Conservation (phyloP, 352 stramenopile genomes). For the Elongisporangium anandrum region DNA sequence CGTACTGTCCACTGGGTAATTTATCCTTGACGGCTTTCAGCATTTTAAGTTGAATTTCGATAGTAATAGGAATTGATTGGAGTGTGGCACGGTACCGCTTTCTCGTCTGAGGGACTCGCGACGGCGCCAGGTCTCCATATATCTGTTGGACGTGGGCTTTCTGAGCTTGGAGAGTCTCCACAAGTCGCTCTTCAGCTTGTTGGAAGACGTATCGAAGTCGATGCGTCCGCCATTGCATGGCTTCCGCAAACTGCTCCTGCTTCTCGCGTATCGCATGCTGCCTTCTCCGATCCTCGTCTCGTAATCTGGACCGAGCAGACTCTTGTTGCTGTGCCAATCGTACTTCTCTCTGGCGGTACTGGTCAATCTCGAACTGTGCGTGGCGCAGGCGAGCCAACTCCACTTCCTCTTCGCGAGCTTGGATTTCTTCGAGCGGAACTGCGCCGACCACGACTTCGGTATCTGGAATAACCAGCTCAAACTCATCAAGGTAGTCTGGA, state of each 20-base stretch:
- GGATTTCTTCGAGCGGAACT: constrained; percentile 56
- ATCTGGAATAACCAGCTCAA: constrained; percentile 64
- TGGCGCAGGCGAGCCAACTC: constrained; percentile 47
- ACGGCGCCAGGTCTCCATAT: constrained; percentile 49
- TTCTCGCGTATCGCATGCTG: constrained; percentile 31
- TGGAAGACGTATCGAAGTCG: constrained; percentile 67
- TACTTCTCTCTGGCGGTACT: constrained; percentile 44
- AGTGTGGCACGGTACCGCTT: constrained; percentile 72
- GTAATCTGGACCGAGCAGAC: constrained; percentile 22
- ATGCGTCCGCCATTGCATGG: constrained; percentile 36
- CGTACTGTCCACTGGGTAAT: constrained; percentile 69
- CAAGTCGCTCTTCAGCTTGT: constrained; percentile 61
- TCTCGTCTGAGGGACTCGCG: constrained; percentile 26
- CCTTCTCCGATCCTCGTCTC: too few relatives aligned
- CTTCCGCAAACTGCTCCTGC: constrained; percentile 38
- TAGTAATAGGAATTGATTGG: constrained; percentile 61
- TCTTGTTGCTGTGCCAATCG: constrained; percentile 42
- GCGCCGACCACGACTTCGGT: constrained; percentile 53
- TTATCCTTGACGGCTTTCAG: constrained; percentile 84
- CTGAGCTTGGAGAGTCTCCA: constrained; percentile 46
- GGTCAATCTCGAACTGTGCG: constrained; percentile 40
- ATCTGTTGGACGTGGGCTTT: constrained; percentile 55
- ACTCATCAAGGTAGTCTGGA: constrained; percentile 58
- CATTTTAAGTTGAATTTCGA: constrained; percentile 60
- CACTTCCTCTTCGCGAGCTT: constrained; percentile 54